A percentile compares a stretch with the other conserved stretches of the same genome.
Conservation (phyloP, 306 rosid species). For the Trifolium fragiferum region DNA sequence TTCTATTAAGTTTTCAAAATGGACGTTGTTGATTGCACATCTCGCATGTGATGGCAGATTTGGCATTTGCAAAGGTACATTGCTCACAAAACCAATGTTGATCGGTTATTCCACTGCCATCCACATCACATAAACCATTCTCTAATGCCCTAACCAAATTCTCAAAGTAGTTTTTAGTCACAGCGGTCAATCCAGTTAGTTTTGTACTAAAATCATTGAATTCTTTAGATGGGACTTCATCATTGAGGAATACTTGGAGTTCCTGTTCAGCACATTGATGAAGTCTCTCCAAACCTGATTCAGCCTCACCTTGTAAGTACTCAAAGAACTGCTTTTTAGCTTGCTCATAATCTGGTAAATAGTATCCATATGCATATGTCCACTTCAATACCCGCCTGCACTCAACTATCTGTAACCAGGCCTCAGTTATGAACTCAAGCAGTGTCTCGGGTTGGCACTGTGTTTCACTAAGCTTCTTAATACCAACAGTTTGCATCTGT, state of each 20-base stretch:
- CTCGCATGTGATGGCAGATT: constrained; percentile 48
- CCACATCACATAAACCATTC: constrained; percentile 64
- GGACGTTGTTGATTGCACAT: constrained; percentile 59
- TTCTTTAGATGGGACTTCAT: no score
- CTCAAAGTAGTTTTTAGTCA: constrained; percentile 70
- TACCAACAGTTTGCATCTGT: constrained; percentile 87
- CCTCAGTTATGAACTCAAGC: constrained; percentile 94
- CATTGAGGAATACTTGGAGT: constrained; percentile 60
- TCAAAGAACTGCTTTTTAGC: constrained; percentile 79
- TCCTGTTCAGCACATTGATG: constrained; percentile 88
- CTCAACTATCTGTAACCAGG: constrained; percentile 99
- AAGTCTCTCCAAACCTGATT: constrained; percentile 83
- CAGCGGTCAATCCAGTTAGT: constrained; percentile 76
- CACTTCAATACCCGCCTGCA: constrained; percentile 96
- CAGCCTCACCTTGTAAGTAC: constrained; percentile 86
- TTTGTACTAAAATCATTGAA: constrained; percentile 62
- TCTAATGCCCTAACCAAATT: constrained; percentile 72
- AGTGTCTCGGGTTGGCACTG: constrained; percentile 96
- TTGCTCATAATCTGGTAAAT: constrained; percentile 77
- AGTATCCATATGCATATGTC: constrained; percentile 97
- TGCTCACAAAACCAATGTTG: constrained; percentile 57
- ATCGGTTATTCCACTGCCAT: constrained; percentile 49
- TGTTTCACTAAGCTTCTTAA: constrained; percentile 85
- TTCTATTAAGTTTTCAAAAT: constrained; percentile 34
- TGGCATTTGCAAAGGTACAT: constrained; percentile 56